Conservation (phyloP, 495 filamentous ascomycete species). For the Penicillium atrosanguineum region DNA sequence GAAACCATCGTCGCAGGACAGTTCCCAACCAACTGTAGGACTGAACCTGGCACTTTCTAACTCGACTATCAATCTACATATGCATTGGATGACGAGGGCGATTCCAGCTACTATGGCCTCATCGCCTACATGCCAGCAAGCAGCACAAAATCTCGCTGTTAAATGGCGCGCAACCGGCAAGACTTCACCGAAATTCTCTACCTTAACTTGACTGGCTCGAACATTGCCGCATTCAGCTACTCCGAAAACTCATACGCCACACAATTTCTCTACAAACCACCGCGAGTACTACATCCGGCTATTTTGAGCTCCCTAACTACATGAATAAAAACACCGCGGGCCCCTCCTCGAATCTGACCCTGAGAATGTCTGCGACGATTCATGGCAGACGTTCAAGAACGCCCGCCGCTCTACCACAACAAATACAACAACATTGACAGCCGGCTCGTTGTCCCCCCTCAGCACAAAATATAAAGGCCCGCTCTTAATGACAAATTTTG, state of each 20-base stretch:
- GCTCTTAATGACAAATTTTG: slow-evolving; percentile 23
- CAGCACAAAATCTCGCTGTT: not conserved
- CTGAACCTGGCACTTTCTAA: not conserved
- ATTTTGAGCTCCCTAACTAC: slow-evolving; percentile 35
- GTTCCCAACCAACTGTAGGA: not conserved
- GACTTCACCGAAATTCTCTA: too few relatives aligned
- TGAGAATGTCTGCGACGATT: slow-evolving; percentile 2
- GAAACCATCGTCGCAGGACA: not conserved
- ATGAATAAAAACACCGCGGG: slow-evolving; percentile 22
- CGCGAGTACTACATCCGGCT: slow-evolving; percentile 8
- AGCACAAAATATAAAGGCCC: slow-evolving; percentile 18
- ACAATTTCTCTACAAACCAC: too few relatives aligned
- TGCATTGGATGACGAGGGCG: too few relatives aligned
- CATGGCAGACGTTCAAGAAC: too few relatives aligned
- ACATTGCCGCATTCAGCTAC: too few relatives aligned
- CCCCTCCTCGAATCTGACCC: slow-evolving; percentile 17
- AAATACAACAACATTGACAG: too few relatives aligned
- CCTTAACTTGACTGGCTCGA: too few relatives aligned
- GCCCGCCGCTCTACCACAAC: too few relatives aligned
- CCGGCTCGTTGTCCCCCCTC: not conserved
- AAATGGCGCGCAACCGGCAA: too few relatives aligned
- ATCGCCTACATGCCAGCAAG: not conserved
- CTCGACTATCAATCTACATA: not conserved
- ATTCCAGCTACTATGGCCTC: too few relatives aligned
- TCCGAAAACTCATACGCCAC: too few relatives aligned